phyloP scores from a whole-genome alignment of 1,284 basidiomycete genomes.

The Papiliotrema fonsecae region DNA sequence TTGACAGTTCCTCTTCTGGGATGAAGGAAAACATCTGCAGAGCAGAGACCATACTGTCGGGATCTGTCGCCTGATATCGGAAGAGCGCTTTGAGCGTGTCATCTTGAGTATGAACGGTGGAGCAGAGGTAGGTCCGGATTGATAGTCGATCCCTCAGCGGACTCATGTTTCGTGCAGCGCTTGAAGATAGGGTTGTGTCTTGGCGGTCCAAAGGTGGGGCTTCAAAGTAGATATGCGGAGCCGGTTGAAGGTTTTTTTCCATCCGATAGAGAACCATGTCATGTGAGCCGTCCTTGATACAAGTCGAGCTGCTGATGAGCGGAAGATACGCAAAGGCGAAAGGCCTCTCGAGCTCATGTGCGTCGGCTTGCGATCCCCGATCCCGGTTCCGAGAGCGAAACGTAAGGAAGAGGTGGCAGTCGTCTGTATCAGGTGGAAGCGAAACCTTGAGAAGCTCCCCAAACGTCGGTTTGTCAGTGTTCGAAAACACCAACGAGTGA shows the following conservation, averaged over 20 bases:
- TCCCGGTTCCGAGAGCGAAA: slow-evolving; percentile 72
- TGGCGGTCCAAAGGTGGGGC: slow-evolving; percentile 60
- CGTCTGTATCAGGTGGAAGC: slow-evolving; percentile 63
- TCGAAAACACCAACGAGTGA: slow-evolving; percentile 82
- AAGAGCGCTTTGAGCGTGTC: slow-evolving; percentile 75
- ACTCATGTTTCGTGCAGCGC: slow-evolving; percentile 59
- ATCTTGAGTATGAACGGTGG: slow-evolving; percentile 90
- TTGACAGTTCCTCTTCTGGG: slow-evolving; percentile 87
- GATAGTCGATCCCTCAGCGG: slow-evolving; percentile 72
- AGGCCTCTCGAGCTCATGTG: slow-evolving; percentile 57
- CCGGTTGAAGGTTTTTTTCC: slow-evolving; percentile 61
- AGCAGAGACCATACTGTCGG: slow-evolving; percentile 64
- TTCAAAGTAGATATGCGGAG: slow-evolving; percentile 65
- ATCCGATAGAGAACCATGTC: slow-evolving; percentile 75
- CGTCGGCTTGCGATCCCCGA: slow-evolving; percentile 24
- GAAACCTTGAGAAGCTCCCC: slow-evolving; percentile 88
- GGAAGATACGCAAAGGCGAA: slow-evolving; percentile 93
- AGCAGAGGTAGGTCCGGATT: slow-evolving; percentile 85
- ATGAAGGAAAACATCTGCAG: slow-evolving; percentile 88
- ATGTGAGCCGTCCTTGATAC: slow-evolving; percentile 88
- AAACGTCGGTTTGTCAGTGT: slow-evolving; percentile 80
- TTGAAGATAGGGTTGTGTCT: slow-evolving; percentile 55
- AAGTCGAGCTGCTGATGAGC: slow-evolving; percentile 70
- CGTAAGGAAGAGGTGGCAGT: slow-evolving; percentile 91
- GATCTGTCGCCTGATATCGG: slow-evolving; percentile 71